Base-by-base conservation (phyloP, 2,329 filamentous ascomycete species). In the Trichoderma breve region DNA sequence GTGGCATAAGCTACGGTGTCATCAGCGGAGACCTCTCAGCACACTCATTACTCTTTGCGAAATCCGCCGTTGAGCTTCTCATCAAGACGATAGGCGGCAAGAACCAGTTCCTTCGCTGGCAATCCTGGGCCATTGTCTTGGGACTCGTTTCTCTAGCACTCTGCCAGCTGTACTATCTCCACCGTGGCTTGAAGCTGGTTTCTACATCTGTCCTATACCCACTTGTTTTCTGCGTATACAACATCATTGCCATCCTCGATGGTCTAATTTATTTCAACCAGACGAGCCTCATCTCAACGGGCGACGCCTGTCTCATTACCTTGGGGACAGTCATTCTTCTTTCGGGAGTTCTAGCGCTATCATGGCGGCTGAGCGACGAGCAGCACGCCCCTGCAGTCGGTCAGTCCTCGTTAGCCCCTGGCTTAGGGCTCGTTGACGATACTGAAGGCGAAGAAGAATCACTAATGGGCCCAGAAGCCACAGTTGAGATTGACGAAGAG, bases 141-240 rank as follows among this genome's bases (percentile, higher is more conserved):
- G 91, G 90, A 7, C 91, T 99, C 67, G 86, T 98, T 72, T 86
- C 87, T 4, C 86, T 98, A 73, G 95, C 96, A 5, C 87, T 99
- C 58, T 92, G 91, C 58, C 96, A 99, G 82, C 88, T 99, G 6
- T 99, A 97, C 83, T 98, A 97, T 81, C 89, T 99, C 73, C 96
- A 99, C 80, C 90, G 93, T 57, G 96, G 96, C 68, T 87, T 99
- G 74, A 97, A 97, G 82, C 87, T 99, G 67, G 94, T 97, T 81
- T 98, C 95, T 70, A 98, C 96, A 26, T 97, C 94, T 77, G 92
- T 98, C 73, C 87, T 99, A 76, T 99, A 99, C 82, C 96, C 96
- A 6, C 91, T 98, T 76, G 95, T 98, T 51, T 99, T 99, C 83
- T 99, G 96, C 86, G 90, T 98, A 75, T 99, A 98, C 87, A 99